Percentiles rank a stretch among this genome's conserved stretches.
phyloP scores from a whole-genome alignment of 257 asterid genomes.

The Nicotiana undulata region DNA sequence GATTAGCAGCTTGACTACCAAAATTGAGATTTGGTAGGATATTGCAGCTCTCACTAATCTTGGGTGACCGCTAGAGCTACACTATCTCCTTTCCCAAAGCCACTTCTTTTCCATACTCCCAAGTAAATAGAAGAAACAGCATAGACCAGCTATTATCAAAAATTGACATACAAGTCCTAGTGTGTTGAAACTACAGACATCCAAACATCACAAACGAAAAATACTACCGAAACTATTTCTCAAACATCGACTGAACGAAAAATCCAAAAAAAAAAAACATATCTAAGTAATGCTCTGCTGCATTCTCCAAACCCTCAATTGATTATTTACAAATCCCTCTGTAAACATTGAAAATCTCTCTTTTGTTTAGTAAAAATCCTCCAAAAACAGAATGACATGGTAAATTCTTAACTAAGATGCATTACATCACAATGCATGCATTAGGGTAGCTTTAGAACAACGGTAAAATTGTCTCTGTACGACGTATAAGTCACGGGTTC shows the following conservation, averaged over 20 bases:
- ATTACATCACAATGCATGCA: too few relatives aligned
- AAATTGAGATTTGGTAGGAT: constrained; percentile 64
- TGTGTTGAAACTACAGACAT: not conserved
- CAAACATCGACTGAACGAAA: not conserved
- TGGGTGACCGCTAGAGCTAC: constrained; percentile 69
- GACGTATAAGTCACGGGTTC: too few relatives aligned
- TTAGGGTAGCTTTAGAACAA: too few relatives aligned
- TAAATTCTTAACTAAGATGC: too few relatives aligned
- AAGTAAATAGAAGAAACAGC: constrained; percentile 80
- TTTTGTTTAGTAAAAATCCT: too few relatives aligned
- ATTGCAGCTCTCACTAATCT: constrained; percentile 43
- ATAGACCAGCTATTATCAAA: constrained; percentile 70
- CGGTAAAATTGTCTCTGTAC: too few relatives aligned
- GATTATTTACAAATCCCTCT: too few relatives aligned
- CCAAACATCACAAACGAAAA: not conserved
- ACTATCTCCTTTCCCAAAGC: constrained; percentile 78
- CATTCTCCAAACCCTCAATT: too few relatives aligned
- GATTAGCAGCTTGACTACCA: constrained; percentile 58
- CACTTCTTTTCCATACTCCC: constrained; percentile 93
- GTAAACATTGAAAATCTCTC: too few relatives aligned
- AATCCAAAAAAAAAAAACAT: too few relatives aligned
- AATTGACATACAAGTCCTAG: constrained; percentile 57
- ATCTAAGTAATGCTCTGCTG: too few relatives aligned
- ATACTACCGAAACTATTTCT: not conserved
- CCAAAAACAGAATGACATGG: too few relatives aligned